A percentile compares a stretch with the other conserved stretches of the same genome.
phyloP scores from a whole-genome alignment of 164 flowering plant species.

The Vitis rotundifolia region DNA sequence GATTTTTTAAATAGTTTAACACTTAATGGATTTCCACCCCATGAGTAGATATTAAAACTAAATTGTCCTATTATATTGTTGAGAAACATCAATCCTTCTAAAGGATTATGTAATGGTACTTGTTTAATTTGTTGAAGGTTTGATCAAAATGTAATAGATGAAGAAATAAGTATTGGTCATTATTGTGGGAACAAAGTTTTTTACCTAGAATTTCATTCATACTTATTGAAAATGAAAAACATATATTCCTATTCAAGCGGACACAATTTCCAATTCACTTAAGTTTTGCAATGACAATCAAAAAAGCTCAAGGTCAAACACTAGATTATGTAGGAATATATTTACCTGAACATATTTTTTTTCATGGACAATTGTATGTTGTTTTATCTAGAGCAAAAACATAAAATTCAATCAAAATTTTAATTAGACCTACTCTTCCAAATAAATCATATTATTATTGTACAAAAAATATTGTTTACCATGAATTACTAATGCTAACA shows the following conservation, averaged over 20 bases:
- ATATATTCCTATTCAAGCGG: neutral
- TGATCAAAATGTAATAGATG: neutral
- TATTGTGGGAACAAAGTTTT: neutral
- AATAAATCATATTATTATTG: too few species aligned
- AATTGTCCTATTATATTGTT: neutral
- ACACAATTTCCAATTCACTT: neutral
- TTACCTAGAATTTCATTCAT: conserved; percentile 2
- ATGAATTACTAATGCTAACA: too few species aligned
- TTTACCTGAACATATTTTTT: too few species aligned
- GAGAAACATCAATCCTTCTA: neutral
- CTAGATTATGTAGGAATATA: too few species aligned
- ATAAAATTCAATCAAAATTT: too few species aligned
- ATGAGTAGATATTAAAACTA: neutral
- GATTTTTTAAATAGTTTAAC: neutral
- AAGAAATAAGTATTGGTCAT: neutral
- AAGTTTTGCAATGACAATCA: too few species aligned
- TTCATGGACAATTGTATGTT: too few species aligned
- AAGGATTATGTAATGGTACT: conserved; percentile 1
- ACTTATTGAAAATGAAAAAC: neutral
- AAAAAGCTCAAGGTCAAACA: too few species aligned
- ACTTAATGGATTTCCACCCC: neutral
- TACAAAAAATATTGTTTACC: too few species aligned
- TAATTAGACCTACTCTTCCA: too few species aligned
- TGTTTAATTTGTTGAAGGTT: neutral
- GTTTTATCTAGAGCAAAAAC: too few species aligned